phyloP scores from a whole-genome alignment of 768 basidiomycete species.

The Naganishia vishniacii region DNA sequence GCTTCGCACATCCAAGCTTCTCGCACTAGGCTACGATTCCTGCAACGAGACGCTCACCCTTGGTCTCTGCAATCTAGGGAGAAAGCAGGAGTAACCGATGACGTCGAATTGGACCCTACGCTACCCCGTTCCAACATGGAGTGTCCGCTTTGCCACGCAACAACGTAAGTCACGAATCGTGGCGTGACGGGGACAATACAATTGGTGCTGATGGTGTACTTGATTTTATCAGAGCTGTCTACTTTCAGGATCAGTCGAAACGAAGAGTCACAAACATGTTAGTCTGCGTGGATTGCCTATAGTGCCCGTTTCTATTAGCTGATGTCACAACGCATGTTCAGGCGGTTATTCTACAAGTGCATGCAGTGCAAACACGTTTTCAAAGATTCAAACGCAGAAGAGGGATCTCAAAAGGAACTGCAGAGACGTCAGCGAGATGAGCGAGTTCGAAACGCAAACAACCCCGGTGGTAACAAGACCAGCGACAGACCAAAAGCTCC shows the following conservation, averaged over 20 bases:
- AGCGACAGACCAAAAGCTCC: slow-evolving; percentile 10
- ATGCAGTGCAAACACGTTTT: slow-evolving; percentile 41
- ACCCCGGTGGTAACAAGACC: slow-evolving; percentile 16
- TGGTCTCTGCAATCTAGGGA: slow-evolving; percentile 58
- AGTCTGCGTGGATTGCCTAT: not conserved
- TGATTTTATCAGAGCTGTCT: slow-evolving; percentile 63
- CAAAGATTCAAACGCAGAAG: slow-evolving; percentile 36
- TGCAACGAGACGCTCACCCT: slow-evolving; percentile 1
- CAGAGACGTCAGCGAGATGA: slow-evolving; percentile 21
- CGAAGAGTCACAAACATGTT: slow-evolving; percentile 70
- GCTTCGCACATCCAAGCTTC: not conserved
- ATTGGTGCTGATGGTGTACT: too few relatives aligned
- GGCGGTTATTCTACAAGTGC: slow-evolving; percentile 47
- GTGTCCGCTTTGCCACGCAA: slow-evolving; percentile 74
- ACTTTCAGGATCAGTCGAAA: slow-evolving; percentile 95
- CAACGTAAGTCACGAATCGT: slow-evolving; percentile 60
- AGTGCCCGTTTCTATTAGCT: not conserved
- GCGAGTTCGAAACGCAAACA: slow-evolving; percentile 23
- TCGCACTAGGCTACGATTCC: not conserved
- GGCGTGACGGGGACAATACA: not conserved
- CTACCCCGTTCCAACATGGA: slow-evolving; percentile 79
- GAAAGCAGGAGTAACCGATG: slow-evolving; percentile 83
- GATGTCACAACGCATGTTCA: not conserved
- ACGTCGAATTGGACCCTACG: slow-evolving; percentile 82
- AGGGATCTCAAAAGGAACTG: slow-evolving; percentile 20